Base-by-base conservation (phyloP, 352 stramenopile species). In the Globisporangium mamillatum region DNA sequence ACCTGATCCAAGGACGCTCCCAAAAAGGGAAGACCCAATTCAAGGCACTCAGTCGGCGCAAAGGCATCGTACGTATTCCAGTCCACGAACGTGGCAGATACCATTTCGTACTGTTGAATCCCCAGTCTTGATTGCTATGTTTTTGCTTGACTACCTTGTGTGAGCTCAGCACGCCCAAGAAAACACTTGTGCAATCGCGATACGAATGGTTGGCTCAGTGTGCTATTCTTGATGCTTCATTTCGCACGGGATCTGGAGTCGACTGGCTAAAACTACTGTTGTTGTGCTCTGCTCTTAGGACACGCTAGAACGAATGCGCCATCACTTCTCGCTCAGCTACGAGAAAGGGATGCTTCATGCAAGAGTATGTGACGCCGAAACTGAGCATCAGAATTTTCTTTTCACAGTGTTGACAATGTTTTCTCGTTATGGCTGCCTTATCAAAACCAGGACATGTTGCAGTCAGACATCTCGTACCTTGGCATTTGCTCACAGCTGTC, bases 401-500 rank as follows among this genome's bases (percentile, higher is more conserved):
- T 27, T 36, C 25, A 3, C 16, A 22, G 22, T 25, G 16, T 25
- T 44, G 27, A 41, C 18, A 16, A 22, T 60, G 9, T 3, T 5
- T 6, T 18, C 18, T 36, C n/a, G 8, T 38, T 44, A 4, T 38
- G 18, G 41, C 5, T 56, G 9, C 6, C 12, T 56, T 56, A 18
- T 56, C 24, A 25, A n/a, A 9, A 16, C 5, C 41, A 88, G 76
- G 75, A 86, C 57, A 68, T 54, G 1, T 54, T 68, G 16, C 70
- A 66, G 27, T 79, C 71, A 5, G 77, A 87, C 20, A 41, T 84
- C 25, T 70, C 65, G 9, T 75, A 88, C 62, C 52, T 84, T 29
- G 72, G 69, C 1, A 61, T 84, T 9, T 83, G 82, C 64, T 76
- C 77, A 9, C 74, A 77, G 18, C 63, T 89, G 2, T 80, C 79